Percentiles rank a stretch among this genome's conserved stretches.
These are phyloP conservation scores for Xanthoparmelia taractica DNA, from an alignment of 495 filamentous ascomycete genomes.

Conservation along the genomic window DNA sequence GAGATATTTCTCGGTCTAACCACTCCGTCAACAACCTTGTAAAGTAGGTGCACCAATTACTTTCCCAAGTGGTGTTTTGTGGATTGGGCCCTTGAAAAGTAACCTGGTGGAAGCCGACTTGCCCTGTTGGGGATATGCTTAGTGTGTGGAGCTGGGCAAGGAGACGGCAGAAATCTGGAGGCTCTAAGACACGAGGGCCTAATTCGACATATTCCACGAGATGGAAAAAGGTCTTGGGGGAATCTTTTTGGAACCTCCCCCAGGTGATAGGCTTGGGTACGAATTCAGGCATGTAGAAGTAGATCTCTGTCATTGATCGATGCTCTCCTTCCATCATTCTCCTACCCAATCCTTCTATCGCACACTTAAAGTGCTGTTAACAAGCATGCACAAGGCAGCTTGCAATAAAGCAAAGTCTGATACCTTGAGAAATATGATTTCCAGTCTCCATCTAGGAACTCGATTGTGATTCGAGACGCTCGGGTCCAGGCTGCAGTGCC, in stretches of 20 bases:
- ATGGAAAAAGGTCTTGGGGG: slow-evolving; percentile 36
- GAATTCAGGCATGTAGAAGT: slow-evolving; percentile 35
- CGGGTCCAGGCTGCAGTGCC: too few species aligned
- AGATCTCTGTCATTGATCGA: slow-evolving; percentile 39
- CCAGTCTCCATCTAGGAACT: too few species aligned
- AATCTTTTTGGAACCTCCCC: slow-evolving; percentile 33
- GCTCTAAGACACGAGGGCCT: slow-evolving; percentile 31
- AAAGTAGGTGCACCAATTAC: slow-evolving; percentile 42
- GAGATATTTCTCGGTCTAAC: slow-evolving; percentile 29
- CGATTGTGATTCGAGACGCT: too few species aligned
- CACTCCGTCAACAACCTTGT: slow-evolving; percentile 28
- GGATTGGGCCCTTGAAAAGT: slow-evolving; percentile 43
- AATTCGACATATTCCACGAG: slow-evolving; percentile 34
- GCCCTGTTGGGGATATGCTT: slow-evolving; percentile 39
- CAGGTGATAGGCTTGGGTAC: slow-evolving; percentile 40
- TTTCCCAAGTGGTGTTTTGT: slow-evolving; percentile 30
- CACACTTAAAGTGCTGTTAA: slow-evolving; percentile 11
- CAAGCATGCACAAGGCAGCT: background rate
- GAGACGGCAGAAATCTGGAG: slow-evolving; percentile 39
- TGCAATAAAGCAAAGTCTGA: background rate
- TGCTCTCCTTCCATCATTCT: slow-evolving; percentile 41
- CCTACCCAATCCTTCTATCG: slow-evolving; percentile 20
- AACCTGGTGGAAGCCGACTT: slow-evolving; percentile 46
- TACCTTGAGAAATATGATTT: too few species aligned
- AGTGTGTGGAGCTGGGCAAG: slow-evolving; percentile 34